These are phyloP conservation scores for Ophiocordyceps camponoti-floridani DNA, from an alignment of 2,329 filamentous ascomycete species.

Conservation along the genomic window DNA sequence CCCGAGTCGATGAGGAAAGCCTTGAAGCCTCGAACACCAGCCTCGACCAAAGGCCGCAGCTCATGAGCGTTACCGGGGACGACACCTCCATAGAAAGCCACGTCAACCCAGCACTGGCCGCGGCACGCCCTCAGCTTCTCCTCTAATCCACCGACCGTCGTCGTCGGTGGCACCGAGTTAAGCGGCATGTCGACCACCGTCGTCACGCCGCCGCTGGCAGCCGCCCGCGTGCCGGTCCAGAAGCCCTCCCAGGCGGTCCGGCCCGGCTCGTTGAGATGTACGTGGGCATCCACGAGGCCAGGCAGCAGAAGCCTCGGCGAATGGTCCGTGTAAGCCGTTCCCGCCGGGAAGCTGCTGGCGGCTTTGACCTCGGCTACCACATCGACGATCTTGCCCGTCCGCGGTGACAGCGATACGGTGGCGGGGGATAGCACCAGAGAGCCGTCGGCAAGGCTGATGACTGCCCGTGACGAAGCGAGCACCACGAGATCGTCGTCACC, in stretches of 20 bases:
- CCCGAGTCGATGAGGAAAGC: slow-evolving; percentile 95
- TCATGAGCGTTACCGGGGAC: slow-evolving; percentile 76
- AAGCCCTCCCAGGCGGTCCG: slow-evolving; percentile 98
- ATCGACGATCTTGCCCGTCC: slow-evolving; percentile 69
- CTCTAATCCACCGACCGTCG: slow-evolving; percentile 62
- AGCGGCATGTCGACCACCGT: slow-evolving; percentile 96
- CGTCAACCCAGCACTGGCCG: slow-evolving; percentile 92
- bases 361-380: slow-evolving; percentile 62
- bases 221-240: slow-evolving; percentile 81
- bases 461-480: slow-evolving; percentile 66
- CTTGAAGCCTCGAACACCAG: slow-evolving; percentile 89
- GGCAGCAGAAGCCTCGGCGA: slow-evolving; percentile 73
- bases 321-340: slow-evolving; percentile 64
- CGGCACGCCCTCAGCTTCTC: slow-evolving; percentile 73
- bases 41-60: slow-evolving; percentile 62
- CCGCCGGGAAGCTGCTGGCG: slow-evolving; percentile 51
- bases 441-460: slow-evolving; percentile 53
- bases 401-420: slow-evolving; percentile 61
- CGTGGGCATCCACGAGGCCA: slow-evolving; percentile 88
- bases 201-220: slow-evolving; percentile 88
- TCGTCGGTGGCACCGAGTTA: slow-evolving; percentile 93
- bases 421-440: slow-evolving; percentile 53
- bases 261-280: slow-evolving; percentile 93
- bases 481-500: slow-evolving; percentile 22
- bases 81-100: slow-evolving; percentile 94